phyloP scores from a whole-genome alignment of 352 stramenopile genomes.

The Phytophthora pini region DNA sequence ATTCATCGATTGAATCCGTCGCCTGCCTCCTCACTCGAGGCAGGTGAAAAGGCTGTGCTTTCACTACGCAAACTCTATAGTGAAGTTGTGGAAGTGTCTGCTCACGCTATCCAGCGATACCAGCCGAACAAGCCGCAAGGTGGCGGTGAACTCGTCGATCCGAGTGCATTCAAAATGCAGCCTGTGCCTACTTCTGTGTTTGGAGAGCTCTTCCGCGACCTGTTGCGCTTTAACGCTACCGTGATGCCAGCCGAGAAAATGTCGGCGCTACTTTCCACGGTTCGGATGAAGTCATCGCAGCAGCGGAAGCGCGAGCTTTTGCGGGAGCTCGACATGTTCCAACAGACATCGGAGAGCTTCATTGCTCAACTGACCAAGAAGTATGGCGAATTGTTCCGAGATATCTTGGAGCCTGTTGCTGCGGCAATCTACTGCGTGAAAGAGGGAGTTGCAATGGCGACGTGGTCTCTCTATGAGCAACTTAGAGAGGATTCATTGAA shows the following conservation, averaged over 20 bases:
- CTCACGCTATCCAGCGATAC: constrained; percentile 63
- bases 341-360: constrained; percentile 89
- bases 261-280: constrained; percentile 50
- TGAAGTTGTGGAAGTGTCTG: constrained; percentile 41
- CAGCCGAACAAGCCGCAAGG: constrained; percentile 23
- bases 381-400: constrained; percentile 77
- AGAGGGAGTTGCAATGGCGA: constrained; percentile 82
- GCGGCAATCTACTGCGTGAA: constrained; percentile 86
- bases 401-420: constrained; percentile 85
- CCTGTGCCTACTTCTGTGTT: constrained; percentile 56
- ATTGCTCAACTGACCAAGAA: constrained; percentile 68
- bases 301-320: constrained; percentile 73
- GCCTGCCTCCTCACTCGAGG: constrained; percentile 32
- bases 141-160: constrained; percentile 21
- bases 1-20: constrained; percentile 64
- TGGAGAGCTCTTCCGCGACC: constrained; percentile 79
- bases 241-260: constrained; percentile 75
- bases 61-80: constrained; percentile 28
- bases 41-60: constrained; percentile 13
- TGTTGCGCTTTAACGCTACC: constrained; percentile 74
- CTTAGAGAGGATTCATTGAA: constrained; percentile 58
- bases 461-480: constrained; percentile 64
- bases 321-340: constrained; percentile 88
- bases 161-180: constrained; percentile 28
- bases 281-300: constrained; percentile 39